Evolutionary conservation across 176 grass and related monocot species (phyloP).

Genomic region (Oropetium thomaeum): DNA sequence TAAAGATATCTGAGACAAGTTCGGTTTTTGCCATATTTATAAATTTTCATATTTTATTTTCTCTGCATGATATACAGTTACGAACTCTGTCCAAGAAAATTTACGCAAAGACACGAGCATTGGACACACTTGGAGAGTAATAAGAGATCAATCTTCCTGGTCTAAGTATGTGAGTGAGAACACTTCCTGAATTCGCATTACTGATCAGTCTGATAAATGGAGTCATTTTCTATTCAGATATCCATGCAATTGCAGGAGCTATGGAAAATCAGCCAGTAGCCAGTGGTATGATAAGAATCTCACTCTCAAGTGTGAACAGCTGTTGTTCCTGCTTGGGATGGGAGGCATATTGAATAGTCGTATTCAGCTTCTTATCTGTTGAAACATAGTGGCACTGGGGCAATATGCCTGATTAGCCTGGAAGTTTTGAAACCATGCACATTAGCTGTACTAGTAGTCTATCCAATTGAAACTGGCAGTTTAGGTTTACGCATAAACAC

Average conservation of each 20-base stretch:
- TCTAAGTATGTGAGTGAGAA: neutral
- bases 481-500: neutral
- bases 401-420: neutral
- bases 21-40: neutral
- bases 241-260: neutral
- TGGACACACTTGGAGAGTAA: no score
- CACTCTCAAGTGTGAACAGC: neutral
- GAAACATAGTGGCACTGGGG: neutral
- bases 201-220: neutral
- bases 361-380: neutral
- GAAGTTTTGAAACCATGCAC: neutral
- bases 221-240: neutral
- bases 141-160: no score
- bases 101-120: neutral
- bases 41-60: neutral
- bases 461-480: neutral
- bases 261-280: neutral
- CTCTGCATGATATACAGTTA: neutral
- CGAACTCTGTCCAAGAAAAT: neutral
- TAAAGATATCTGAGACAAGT: neutral
- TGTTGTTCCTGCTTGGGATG: conserved; percentile 11
- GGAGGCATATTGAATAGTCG: neutral
- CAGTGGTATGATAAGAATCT: conserved; percentile 3
- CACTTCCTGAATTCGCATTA: neutral
- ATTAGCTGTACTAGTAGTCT: neutral